phyloP scores from a whole-genome alignment of 305 asterid genomes.

The Rubia peregrina region DNA sequence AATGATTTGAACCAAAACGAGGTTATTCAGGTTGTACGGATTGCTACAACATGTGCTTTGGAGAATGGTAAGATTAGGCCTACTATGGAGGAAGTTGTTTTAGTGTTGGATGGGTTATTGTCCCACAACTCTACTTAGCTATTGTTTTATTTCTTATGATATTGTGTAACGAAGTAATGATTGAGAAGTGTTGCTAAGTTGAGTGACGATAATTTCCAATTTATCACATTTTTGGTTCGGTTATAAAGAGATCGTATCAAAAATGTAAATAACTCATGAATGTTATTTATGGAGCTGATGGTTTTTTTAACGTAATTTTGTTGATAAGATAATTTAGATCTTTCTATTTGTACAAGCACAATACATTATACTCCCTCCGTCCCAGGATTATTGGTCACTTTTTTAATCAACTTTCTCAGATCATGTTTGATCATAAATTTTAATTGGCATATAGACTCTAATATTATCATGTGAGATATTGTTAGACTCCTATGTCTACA shows the following conservation, averaged over 20 bases:
- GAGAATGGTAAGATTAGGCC: slow-evolving; percentile 48
- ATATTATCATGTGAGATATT: too few species aligned
- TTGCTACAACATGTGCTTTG: slow-evolving; percentile 48
- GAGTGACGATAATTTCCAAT: neutral
- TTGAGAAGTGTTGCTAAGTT: neutral
- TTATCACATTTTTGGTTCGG: neutral
- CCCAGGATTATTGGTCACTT: too few species aligned
- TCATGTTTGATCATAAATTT: too few species aligned
- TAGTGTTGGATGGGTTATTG: slow-evolving; percentile 26
- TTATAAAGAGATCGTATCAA: too few species aligned
- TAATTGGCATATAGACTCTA: too few species aligned
- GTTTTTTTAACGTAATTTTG: too few species aligned
- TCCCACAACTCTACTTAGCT: neutral
- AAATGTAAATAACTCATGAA: neutral
- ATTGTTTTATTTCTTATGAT: too few species aligned
- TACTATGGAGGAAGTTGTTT: slow-evolving; percentile 45
- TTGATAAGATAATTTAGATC: too few species aligned
- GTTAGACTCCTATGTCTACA: too few species aligned
- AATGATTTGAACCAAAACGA: slow-evolving; percentile 29
- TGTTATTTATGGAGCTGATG: neutral
- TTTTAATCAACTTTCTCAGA: too few species aligned
- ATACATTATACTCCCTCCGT: too few species aligned
- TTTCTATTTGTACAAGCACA: too few species aligned
- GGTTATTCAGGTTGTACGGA: slow-evolving; percentile 40
- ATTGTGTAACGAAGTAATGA: neutral